A percentile compares a stretch with the other conserved stretches of the same genome.
phyloP scores from a whole-genome alignment of 1,139 yeast genomes.

The Zygosaccharomyces pseudobailii region DNA sequence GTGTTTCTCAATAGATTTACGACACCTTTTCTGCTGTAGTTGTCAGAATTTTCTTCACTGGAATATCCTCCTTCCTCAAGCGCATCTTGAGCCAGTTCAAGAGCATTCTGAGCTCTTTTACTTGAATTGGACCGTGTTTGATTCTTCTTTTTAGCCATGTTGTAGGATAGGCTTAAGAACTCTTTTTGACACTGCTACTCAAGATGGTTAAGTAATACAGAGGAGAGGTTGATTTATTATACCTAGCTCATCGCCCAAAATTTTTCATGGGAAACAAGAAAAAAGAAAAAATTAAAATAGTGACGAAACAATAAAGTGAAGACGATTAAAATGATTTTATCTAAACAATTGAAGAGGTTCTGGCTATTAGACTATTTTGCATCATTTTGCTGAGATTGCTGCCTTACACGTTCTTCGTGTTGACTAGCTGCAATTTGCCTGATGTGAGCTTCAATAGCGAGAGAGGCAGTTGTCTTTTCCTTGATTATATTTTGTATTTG shows the following conservation, averaged over 20 bases:
- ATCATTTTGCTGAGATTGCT: constrained; percentile 4
- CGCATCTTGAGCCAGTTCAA: constrained; percentile 45
- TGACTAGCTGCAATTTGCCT: constrained; percentile 28
- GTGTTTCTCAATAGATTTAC: constrained; percentile 35
- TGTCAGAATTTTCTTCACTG: constrained; percentile 33
- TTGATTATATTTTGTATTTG: constrained; percentile 71
- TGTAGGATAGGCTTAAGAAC: background rate
- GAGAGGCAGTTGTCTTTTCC: constrained; percentile 43
- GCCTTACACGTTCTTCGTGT: constrained; percentile 21
- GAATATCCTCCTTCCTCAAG: constrained; percentile 35
- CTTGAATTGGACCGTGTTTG: constrained; percentile 32
- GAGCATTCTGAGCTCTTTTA: constrained; percentile 43
- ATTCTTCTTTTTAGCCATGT: constrained; percentile 33
- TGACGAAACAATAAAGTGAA: no score
- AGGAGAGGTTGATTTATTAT: no score
- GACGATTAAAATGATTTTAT: background rate
- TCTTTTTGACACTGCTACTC: constrained; percentile 4
- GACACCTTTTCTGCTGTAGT: constrained; percentile 33
- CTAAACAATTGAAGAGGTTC: background rate
- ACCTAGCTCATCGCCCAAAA: constrained; percentile 22
- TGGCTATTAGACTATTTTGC: background rate
- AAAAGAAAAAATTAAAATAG: constrained; percentile 1
- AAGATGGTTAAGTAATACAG: no score
- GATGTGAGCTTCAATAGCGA: constrained; percentile 31
- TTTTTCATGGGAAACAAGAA: constrained; percentile 7